Percentiles rank a stretch among this genome's conserved stretches.
Conservation (phyloP, 305 asterid genomes). For the Solanum aculeatissimum region DNA sequence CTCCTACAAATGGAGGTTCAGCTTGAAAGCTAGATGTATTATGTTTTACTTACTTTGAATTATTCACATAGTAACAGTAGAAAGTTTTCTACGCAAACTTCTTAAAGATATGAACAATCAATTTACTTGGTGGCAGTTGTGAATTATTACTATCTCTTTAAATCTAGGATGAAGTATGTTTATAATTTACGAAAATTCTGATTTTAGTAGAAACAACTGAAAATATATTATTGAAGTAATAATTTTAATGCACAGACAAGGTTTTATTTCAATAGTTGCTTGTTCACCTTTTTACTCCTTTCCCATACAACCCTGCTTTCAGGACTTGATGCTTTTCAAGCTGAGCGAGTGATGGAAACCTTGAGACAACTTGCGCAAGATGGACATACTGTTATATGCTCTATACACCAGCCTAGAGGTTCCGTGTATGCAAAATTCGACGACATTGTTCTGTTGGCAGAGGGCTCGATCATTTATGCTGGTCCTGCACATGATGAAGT, state of each 20-base stretch:
- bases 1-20: neutral
- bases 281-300: neutral
- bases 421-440: slow-evolving; percentile 93
- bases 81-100: neutral
- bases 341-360: slow-evolving; percentile 98
- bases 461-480: slow-evolving; percentile 81
- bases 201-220: neutral
- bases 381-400: slow-evolving; percentile 97
- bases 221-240: neutral
- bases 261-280: neutral
- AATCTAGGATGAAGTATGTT: neutral
- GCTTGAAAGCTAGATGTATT: neutral
- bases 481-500: slow-evolving; percentile 85
- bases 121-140: neutral
- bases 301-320: slow-evolving; percentile 22
- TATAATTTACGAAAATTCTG: neutral
- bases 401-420: slow-evolving; percentile 98
- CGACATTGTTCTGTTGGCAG: slow-evolving; percentile 80
- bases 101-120: neutral
- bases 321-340: slow-evolving; percentile 99
- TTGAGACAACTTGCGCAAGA: slow-evolving; percentile 78
- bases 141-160: neutral
- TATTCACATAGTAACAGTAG: neutral
- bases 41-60: neutral
- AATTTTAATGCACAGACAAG: neutral